Evolutionary conservation across 257 asterid genomes (phyloP), one percentile per base, ranked within the genome.

Genomic region (Perilla frutescens): DNA sequence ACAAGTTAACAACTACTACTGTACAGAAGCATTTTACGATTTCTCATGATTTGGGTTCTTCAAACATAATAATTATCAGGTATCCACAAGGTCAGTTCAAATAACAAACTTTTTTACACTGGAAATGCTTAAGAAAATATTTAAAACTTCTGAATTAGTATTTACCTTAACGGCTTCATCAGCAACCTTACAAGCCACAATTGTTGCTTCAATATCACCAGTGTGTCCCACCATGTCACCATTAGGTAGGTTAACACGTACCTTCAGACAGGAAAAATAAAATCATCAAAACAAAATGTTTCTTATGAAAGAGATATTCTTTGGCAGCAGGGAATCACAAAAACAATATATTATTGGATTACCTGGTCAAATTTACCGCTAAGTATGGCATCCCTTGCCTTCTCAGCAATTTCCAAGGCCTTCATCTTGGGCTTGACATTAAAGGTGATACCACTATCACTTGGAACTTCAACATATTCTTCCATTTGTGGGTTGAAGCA

Each of bases 201-300:
- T 37, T 7, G 99, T 94, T 66, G 99, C 99, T 67, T 90, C 84
- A 57, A 94, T 91, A 69, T 94, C 97, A 62, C 99, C 97, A 11
- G 99, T 94, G 80, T 94, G 99, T 48, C 98, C 98, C 83, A 94
- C 98, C 98, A 94, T 94, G 82, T 90, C 98, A 61, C 96, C 0
- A 64, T 94, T 94, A 26, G 99, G 99, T 7, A 94, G 59, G 87
- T 94, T 94, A 41, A 94, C 93, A 20, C 98, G 95, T 34, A 91
- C 94, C 98, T 94, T 76, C 7, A 47, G 10, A 59, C 51, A 51
- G 44, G n/a, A 62, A 68, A 64, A 5, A 4, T 6, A 49, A 36
- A 15, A 14, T 3, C 50, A 20, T 47, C 68, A 73, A 54, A 59
- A 71, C 43, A 40, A 32, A 26, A 64, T 26, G 64, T 60, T 40